Evolutionary conservation across 208 protist genomes (phyloP).

Genomic region (Wallacemonas sp.): DNA sequence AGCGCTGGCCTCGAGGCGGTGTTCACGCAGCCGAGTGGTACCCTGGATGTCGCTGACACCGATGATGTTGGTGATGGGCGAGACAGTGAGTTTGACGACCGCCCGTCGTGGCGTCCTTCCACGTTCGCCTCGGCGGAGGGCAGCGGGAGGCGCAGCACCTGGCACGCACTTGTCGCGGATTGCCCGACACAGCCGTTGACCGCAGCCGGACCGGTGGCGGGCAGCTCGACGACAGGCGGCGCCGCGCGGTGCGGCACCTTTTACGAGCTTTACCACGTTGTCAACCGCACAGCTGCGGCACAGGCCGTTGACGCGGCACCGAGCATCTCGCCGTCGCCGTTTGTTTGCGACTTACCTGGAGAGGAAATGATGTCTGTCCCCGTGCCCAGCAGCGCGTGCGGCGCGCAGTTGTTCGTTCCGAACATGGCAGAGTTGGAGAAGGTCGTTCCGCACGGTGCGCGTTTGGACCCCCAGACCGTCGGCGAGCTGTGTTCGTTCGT

Average conservation of each 20-base stretch:
- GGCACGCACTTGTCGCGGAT: background rate
- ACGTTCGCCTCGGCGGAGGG: background rate
- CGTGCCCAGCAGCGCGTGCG: too few species aligned
- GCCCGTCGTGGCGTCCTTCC: background rate
- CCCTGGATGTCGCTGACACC: too few species aligned
- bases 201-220: background rate
- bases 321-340: too few species aligned
- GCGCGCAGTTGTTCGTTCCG: background rate
- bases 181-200: background rate
- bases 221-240: background rate
- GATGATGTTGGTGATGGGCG: too few species aligned
- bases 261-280: conserved; percentile 6
- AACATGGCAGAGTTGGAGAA: background rate
- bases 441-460: background rate
- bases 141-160: background rate
- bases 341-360: too few species aligned
- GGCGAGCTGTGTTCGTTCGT: conserved; percentile 6
- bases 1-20: too few species aligned
- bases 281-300: conserved; percentile 1
- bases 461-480: background rate
- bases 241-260: background rate
- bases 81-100: too few species aligned
- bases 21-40: too few species aligned
- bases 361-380: too few species aligned
- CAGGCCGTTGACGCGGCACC: too few species aligned